Conservation (phyloP, 768 basidiomycete species). For the Dioszegia crocea region DNA sequence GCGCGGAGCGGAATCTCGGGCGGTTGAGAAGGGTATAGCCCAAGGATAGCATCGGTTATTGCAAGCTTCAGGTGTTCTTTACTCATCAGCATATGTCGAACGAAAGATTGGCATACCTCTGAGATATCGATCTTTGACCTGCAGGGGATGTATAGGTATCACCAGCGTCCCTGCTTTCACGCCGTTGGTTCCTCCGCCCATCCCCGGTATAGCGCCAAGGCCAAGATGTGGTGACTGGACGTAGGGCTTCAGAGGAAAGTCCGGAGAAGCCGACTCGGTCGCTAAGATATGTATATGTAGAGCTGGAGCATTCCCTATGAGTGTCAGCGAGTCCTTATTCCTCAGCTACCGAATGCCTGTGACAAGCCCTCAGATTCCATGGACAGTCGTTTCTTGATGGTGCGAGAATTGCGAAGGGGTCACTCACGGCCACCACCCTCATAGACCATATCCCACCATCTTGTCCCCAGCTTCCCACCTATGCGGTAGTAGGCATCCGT, state of each 20-base stretch:
- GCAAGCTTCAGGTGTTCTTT: conserved; percentile 54
- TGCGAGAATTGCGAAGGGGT: no score
- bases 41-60: conserved; percentile 29
- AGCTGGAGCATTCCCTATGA: conserved; percentile 7
- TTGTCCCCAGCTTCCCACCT: conserved; percentile 17
- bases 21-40: conserved; percentile 28
- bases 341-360: no score
- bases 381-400: no score
- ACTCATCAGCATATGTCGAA: conserved; percentile 36
- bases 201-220: conserved; percentile 11
- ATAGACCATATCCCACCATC: conserved; percentile 34
- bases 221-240: conserved; percentile 28
- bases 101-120: no score
- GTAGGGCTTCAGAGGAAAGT: conserved; percentile 37
- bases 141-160: conserved; percentile 34
- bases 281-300: conserved; percentile 26
- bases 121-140: conserved; percentile 24
- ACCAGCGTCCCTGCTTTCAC: conserved; percentile 31
- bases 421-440: neutral
- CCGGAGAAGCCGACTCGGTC: conserved; percentile 20
- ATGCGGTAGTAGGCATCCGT: conserved; percentile 29
- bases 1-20: conserved; percentile 52
- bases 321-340: neutral
- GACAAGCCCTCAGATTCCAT: no score
- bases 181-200: conserved; percentile 1